phyloP scores from a whole-genome alignment of 139 green algal genomes.

The Chlorella sp. region DNA sequence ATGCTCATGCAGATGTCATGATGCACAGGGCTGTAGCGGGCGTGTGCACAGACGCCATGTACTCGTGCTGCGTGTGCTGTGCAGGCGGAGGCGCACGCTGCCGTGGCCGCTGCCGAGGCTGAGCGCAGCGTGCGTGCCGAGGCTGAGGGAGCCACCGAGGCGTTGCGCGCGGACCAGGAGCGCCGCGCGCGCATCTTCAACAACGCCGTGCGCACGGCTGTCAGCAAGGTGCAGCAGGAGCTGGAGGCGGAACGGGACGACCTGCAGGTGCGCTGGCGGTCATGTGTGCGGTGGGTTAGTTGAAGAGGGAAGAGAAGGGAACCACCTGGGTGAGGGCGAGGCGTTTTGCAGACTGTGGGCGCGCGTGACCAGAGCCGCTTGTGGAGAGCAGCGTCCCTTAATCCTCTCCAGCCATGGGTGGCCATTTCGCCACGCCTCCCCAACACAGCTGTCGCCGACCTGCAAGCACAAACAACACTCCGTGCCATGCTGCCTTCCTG shows the following conservation, averaged over 20 bases:
- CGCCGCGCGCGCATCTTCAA: conserved; percentile 48
- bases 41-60: neutral
- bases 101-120: conserved; percentile 33
- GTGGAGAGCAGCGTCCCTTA: no score
- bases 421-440: no score
- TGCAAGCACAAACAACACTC: no score
- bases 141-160: conserved; percentile 33
- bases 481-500: no score
- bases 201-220: conserved; percentile 42
- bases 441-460: no score
- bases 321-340: no score
- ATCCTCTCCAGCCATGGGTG: no score
- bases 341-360: no score
- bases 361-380: neutral
- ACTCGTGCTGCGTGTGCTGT: neutral
- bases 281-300: neutral
- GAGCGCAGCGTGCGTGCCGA: conserved; percentile 35
- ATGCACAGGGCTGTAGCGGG: neutral
- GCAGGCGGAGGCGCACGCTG: conserved; percentile 35
- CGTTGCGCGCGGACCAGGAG: conserved; percentile 32
- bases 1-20: neutral
- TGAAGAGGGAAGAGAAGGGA: no score
- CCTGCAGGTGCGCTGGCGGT: conserved; percentile 17
- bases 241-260: conserved; percentile 43
- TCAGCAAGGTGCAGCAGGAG: conserved; percentile 34